Evolutionary conservation across 768 basidiomycete genomes (phyloP), one percentile per base, ranked within the genome.

Genomic region (Collybia mongolica): DNA sequence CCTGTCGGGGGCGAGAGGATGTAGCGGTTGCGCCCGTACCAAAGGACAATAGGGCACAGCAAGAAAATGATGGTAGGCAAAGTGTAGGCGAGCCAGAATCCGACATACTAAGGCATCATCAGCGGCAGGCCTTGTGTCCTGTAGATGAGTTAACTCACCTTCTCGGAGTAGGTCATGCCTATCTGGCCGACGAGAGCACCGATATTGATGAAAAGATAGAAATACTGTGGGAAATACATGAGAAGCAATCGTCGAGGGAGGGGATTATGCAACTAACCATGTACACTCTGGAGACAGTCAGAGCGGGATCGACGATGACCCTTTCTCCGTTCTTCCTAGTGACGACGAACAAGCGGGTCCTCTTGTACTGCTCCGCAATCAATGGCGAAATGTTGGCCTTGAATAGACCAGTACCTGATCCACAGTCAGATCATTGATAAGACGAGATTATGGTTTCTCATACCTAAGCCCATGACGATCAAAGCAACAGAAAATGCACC

Each of bases 331-430:
- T 66, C 41, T 68, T 73, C 1, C 72, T 78, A 7, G 71, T 75
- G 5, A 59, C 32, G 24, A 87, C 67, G 62, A 83, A 86, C 9
- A 75, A 71, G 54, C 73, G 74, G 11, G 76, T 80, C 43, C 75
- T 71, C 49, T 68, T 73, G 60, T 86, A 85, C 60, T 91, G 89
- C 63, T 91, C 89, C 5, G 89, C 89, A 28, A 91, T 75, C 54
- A 92, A 71, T 5, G 88, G 88, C 0, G 84, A 84, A 55, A 91
- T 82, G 62, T 89, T 90, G 0, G 82, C 67, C 67, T 90, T 89
- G 80, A 90, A 87, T 19, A 83, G 71, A 5, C 86, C 88, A 19
- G 86, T 79, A 9, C 86, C 81, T 67, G 42, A 24, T 32, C 32
- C 5, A 12, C 14, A 6, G 14, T 12, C 44, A 23, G 3, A 29